phyloP scores from a whole-genome alignment of 139 green algal genomes.

The Chlamydomonas schloesseri region DNA sequence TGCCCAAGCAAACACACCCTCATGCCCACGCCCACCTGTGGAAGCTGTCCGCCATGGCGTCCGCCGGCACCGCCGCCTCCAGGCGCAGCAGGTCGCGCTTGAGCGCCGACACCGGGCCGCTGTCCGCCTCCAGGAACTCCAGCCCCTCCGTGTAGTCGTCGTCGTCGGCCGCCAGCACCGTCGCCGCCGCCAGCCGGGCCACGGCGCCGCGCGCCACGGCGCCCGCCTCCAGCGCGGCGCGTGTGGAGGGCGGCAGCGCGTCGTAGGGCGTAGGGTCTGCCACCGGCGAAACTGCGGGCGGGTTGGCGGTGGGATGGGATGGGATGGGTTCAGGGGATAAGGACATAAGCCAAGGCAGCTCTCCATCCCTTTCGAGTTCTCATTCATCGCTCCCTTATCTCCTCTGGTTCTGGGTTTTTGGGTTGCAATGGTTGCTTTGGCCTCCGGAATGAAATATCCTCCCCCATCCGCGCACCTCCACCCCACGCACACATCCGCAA shows the following conservation, averaged over 20 bases:
- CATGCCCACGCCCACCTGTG: background rate
- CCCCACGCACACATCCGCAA: background rate
- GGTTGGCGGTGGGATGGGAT: no score
- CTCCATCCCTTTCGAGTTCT: no score
- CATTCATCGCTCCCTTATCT: no score
- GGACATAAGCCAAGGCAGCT: no score
- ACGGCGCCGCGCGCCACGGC: background rate
- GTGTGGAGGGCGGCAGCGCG: background rate
- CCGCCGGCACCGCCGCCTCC: slow-evolving; percentile 55
- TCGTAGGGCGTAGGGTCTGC: slow-evolving; percentile 6
- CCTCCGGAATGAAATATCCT: no score
- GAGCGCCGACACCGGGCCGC: slow-evolving; percentile 42
- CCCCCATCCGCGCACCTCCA: no score
- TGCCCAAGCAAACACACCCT: no score
- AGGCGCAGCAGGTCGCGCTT: slow-evolving; percentile 63
- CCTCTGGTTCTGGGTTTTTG: no score
- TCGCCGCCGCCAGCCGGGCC: slow-evolving; percentile 1
- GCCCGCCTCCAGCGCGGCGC: slow-evolving; percentile 1
- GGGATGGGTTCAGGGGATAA: no score
- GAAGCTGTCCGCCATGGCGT: slow-evolving; percentile 27
- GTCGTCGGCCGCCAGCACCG: background rate
- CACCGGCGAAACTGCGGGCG: background rate
- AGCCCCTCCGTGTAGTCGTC: background rate
- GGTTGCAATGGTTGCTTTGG: no score
- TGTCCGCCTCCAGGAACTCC: background rate